These are phyloP conservation scores for Citrus medica DNA, from an alignment of 345 rosid species.

Conservation along the genomic window DNA sequence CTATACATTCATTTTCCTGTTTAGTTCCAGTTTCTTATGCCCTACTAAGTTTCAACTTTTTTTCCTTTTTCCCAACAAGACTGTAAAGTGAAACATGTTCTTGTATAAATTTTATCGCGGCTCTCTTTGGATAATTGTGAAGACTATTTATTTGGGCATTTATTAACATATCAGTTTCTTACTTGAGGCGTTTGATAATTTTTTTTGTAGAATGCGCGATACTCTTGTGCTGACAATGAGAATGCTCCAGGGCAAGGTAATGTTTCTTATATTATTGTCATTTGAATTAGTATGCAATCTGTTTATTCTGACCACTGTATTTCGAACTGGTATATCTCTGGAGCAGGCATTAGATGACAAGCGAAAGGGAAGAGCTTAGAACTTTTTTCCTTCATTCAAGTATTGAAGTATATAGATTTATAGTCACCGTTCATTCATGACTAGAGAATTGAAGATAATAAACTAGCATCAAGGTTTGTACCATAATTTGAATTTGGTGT, in stretches of 20 bases:
- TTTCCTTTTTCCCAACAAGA: not conserved
- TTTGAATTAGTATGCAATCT: not conserved
- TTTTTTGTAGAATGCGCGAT: not conserved
- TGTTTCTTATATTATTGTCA: not conserved
- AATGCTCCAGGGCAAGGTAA: not conserved
- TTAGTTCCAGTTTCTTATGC: no score
- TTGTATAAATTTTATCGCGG: not conserved
- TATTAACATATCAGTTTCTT: not conserved
- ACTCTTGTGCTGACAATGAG: not conserved
- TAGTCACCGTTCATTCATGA: not conserved
- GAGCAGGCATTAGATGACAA: conserved; percentile 72
- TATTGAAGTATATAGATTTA: not conserved
- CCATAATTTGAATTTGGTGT: not conserved
- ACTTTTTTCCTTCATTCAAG: not conserved
- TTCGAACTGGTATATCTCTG: not conserved
- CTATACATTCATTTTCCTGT: not conserved
- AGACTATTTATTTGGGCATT: not conserved
- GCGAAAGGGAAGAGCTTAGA: conserved; percentile 66
- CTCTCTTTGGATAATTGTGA: not conserved
- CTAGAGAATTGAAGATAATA: not conserved
- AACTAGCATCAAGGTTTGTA: not conserved
- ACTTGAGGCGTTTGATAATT: not conserved
- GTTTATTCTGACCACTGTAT: not conserved
- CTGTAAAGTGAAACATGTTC: not conserved
- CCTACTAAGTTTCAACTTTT: no score